Conservation (phyloP, 257 asterid genomes). For the Scutellaria minor region DNA sequence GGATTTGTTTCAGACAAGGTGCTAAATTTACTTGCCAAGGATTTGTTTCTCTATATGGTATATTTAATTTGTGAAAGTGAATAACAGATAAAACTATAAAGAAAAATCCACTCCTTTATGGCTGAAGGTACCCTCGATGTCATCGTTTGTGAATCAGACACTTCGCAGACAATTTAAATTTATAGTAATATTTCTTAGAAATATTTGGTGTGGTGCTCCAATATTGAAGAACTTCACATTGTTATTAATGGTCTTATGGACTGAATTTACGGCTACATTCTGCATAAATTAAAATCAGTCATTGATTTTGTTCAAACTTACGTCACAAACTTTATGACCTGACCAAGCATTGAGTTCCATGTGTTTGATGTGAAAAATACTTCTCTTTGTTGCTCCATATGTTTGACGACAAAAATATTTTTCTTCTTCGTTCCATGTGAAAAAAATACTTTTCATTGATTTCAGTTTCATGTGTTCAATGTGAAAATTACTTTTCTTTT, state of each 20-base stretch:
- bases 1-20: slow-evolving; percentile 11
- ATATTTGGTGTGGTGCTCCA: slow-evolving; percentile 4
- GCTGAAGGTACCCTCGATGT: slow-evolving; percentile 10
- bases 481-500: neutral
- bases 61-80: neutral
- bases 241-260: slow-evolving; percentile 2
- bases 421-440: no score
- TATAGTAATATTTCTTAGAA: neutral
- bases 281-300: slow-evolving; percentile 13
- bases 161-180: neutral
- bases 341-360: no score
- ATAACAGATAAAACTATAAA: neutral
- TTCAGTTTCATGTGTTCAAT: no score
- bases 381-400: no score
- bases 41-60: neutral
- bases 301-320: neutral
- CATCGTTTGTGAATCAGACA: neutral
- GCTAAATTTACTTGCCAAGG: slow-evolving; percentile 13
- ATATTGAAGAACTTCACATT: neutral
- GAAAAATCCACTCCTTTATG: neutral
- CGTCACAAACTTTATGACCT: slow-evolving; percentile 9
- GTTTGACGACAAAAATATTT: no score
- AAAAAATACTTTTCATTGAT: no score
- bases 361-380: no score
- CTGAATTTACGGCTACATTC: slow-evolving; percentile 19